phyloP scores from a whole-genome alignment of 805 yeast genomes.

The Blastobotrys muscicola region DNA sequence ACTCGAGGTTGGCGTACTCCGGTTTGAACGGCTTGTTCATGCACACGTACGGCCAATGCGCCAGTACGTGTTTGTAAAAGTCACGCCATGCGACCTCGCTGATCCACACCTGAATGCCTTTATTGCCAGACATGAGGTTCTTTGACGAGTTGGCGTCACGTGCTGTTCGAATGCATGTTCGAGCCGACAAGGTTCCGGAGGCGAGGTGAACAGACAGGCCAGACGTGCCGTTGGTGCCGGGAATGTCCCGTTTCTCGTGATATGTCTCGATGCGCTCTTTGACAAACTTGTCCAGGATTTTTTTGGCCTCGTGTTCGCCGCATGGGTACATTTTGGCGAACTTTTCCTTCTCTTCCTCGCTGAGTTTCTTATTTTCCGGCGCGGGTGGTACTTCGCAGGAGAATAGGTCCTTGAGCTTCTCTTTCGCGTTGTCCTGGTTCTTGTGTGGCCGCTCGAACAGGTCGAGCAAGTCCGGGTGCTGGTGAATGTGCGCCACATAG shows the following conservation, averaged over 20 bases:
- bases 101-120: slow-evolving; percentile 36
- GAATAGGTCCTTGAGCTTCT: not conserved
- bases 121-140: slow-evolving; percentile 19
- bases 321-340: slow-evolving; percentile 24
- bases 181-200: slow-evolving; percentile 37
- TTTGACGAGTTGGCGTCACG: slow-evolving; percentile 7
- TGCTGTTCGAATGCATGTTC: slow-evolving; percentile 27
- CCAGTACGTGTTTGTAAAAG: slow-evolving; percentile 41
- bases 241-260: slow-evolving; percentile 26
- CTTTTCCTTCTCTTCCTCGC: slow-evolving; percentile 11
- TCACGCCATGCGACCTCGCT: slow-evolving; percentile 54
- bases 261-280: slow-evolving; percentile 24
- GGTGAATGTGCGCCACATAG: slow-evolving; percentile 25
- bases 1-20: slow-evolving; percentile 32
- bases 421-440: not conserved
- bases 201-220: slow-evolving; percentile 39
- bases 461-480: not conserved
- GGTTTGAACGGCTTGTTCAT: slow-evolving; percentile 43
- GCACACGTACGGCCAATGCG: slow-evolving; percentile 41
- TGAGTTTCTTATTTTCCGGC: not conserved
- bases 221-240: slow-evolving; percentile 30
- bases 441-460: not conserved
- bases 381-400: not conserved
- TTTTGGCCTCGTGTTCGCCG: slow-evolving; percentile 31
- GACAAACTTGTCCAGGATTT: slow-evolving; percentile 12